Conservation (phyloP, 306 rosid genomes). For the Vigna hirtella region DNA sequence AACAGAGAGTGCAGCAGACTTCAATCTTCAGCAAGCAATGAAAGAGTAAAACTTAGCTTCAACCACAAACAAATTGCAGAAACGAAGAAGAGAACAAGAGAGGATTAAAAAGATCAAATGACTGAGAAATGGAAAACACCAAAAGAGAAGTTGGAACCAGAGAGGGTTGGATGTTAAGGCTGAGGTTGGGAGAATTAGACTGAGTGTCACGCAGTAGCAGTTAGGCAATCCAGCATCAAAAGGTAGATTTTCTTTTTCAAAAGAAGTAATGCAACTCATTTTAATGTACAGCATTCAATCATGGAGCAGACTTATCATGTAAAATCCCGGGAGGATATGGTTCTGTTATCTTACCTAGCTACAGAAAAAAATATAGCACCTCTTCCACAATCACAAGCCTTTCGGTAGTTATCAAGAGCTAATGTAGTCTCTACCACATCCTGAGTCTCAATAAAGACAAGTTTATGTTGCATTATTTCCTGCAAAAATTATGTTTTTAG, state of each 20-base stretch:
- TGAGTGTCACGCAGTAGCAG: not conserved
- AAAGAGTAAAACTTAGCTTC: too few relatives aligned
- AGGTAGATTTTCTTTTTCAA: not conserved
- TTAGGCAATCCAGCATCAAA: not conserved
- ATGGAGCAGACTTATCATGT: not conserved
- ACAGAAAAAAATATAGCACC: conserved; percentile 97
- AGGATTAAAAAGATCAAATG: too few relatives aligned
- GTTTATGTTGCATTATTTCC: conserved; percentile 99
- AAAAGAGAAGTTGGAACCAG: not conserved
- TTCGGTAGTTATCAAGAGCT: conserved; percentile 96
- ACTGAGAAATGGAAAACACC: not conserved
- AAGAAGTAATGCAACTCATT: not conserved
- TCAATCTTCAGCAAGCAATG: too few relatives aligned
- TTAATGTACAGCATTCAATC: not conserved
- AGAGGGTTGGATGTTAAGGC: not conserved
- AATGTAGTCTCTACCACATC: conserved; percentile 96
- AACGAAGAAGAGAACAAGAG: too few relatives aligned
- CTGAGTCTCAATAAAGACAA: conserved; percentile 91
- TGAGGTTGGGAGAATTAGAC: not conserved
- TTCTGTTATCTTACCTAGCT: conserved; percentile 67
- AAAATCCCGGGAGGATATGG: conserved; percentile 36
- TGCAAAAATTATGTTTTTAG: conserved; percentile 48
- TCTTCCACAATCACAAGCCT: conserved; percentile 98
- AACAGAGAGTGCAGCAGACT: too few relatives aligned
- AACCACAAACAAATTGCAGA: too few relatives aligned